phyloP scores from a whole-genome alignment of 1,139 yeast species.

The Scheffersomyces segobiensis region DNA sequence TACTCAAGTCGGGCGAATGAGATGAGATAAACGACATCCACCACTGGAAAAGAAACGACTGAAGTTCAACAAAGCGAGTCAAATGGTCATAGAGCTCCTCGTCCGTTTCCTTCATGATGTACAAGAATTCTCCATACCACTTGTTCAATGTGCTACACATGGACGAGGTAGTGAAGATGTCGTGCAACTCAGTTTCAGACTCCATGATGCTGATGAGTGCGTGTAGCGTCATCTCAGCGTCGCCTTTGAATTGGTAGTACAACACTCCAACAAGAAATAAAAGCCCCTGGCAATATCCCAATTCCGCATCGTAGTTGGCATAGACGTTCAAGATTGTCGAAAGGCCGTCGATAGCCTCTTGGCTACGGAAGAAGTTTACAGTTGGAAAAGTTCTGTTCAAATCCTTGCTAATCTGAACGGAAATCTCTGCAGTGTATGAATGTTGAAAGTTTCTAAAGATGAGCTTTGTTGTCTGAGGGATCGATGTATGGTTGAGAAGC shows the following conservation, averaged over 20 bases:
- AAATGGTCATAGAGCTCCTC: constrained; percentile 50
- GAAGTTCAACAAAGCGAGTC: constrained; percentile 37
- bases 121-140: constrained; percentile 56
- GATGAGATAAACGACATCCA: constrained; percentile 65
- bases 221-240: constrained; percentile 51
- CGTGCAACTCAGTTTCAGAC: constrained; percentile 55
- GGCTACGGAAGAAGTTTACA: constrained; percentile 49
- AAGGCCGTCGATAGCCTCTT: constrained; percentile 44
- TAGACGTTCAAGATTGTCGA: constrained; percentile 65
- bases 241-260: constrained; percentile 50
- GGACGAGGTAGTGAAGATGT: constrained; percentile 54
- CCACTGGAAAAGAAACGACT: constrained; percentile 62
- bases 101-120: constrained; percentile 41
- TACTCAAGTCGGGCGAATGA: constrained; percentile 55
- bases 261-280: constrained; percentile 67
- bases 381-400: constrained; percentile 64
- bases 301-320: constrained; percentile 66
- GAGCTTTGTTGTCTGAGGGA: constrained; percentile 39
- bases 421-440: constrained; percentile 40
- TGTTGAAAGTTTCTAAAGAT: constrained; percentile 46
- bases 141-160: constrained; percentile 58
- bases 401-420: constrained; percentile 62
- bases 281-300: constrained; percentile 74
- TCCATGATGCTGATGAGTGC: constrained; percentile 63
- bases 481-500: constrained; percentile 27